These are phyloP conservation scores for Neonectria neomacrospora DNA, from an alignment of 2,329 filamentous ascomycete genomes.

Conservation along the genomic window DNA sequence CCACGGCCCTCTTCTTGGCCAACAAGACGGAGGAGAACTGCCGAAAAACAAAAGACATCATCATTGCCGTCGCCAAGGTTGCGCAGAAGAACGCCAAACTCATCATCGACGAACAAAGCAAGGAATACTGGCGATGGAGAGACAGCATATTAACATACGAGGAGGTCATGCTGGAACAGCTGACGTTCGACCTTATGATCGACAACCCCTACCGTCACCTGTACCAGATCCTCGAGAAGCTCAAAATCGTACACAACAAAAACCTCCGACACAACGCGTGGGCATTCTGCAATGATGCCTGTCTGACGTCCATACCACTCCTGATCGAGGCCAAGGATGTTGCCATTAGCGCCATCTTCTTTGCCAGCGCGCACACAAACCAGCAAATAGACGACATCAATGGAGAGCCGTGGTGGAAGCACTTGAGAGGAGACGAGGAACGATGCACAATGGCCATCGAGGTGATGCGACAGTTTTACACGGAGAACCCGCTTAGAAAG, in stretches of 20 bases:
- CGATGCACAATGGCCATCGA: slow-evolving; percentile 80
- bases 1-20: slow-evolving; percentile 90
- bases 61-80: slow-evolving; percentile 92
- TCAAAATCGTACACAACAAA: slow-evolving; percentile 82
- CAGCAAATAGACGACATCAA: slow-evolving; percentile 80
- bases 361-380: slow-evolving; percentile 79
- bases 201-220: slow-evolving; percentile 89
- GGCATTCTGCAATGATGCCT: slow-evolving; percentile 93
- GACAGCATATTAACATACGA: slow-evolving; percentile 94
- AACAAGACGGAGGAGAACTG: slow-evolving; percentile 98
- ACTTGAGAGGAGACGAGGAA: slow-evolving; percentile 75
- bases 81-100: slow-evolving; percentile 94
- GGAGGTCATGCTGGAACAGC: slow-evolving; percentile 87
- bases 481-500: slow-evolving; percentile 71
- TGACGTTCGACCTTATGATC: slow-evolving; percentile 94
- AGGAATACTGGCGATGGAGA: slow-evolving; percentile 98
- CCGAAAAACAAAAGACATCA: slow-evolving; percentile 93
- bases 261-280: slow-evolving; percentile 85
- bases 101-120: slow-evolving; percentile 94
- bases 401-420: slow-evolving; percentile 88
- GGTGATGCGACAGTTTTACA: slow-evolving; percentile 76
- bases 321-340: slow-evolving; percentile 83
- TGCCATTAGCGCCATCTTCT: slow-evolving; percentile 87
- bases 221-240: slow-evolving; percentile 80
- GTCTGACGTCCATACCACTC: slow-evolving; percentile 85